Evolutionary conservation across 257 asterid species (phyloP).

Genomic region (Jacaranda mimosifolia): DNA sequence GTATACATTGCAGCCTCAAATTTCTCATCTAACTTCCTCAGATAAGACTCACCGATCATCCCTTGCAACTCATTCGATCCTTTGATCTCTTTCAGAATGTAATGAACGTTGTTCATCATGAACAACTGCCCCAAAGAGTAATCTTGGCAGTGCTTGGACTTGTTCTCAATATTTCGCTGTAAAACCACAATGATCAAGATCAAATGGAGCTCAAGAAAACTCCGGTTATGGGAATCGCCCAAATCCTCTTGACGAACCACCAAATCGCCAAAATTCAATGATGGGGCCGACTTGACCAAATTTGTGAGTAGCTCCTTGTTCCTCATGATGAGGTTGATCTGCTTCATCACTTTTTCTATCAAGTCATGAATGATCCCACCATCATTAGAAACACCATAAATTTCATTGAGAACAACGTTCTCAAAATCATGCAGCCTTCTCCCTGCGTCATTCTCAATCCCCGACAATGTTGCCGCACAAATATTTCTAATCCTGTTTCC

Average conservation of each 20-base stretch:
- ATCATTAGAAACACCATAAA: slow-evolving; percentile 5
- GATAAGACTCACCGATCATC: slow-evolving; percentile 44
- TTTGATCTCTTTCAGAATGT: slow-evolving; percentile 38
- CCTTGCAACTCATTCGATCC: slow-evolving; percentile 35
- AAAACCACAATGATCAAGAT: slow-evolving; percentile 46
- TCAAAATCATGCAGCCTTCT: slow-evolving; percentile 48
- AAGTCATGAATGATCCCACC: slow-evolving; percentile 41
- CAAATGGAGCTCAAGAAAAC: slow-evolving; percentile 46
- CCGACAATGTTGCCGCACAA: neutral
- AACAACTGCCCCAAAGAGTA: slow-evolving; percentile 41
- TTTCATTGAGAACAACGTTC: slow-evolving; percentile 30
- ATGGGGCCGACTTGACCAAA: slow-evolving; percentile 46
- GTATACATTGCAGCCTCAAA: slow-evolving; percentile 1
- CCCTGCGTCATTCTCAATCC: slow-evolving; percentile 40
- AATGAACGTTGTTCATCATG: slow-evolving; percentile 51
- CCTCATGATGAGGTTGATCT: slow-evolving; percentile 31
- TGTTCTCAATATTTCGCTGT: slow-evolving; percentile 34
- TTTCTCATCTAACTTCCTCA: slow-evolving; percentile 22
- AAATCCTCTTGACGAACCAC: slow-evolving; percentile 31
- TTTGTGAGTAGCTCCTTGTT: slow-evolving; percentile 36
- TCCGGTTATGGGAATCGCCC: neutral
- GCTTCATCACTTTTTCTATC: slow-evolving; percentile 39
- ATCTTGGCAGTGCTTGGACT: slow-evolving; percentile 29
- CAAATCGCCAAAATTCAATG: slow-evolving; percentile 21
- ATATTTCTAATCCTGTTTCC: slow-evolving; percentile 36